Evolutionary conservation across 2,329 filamentous ascomycete genomes (phyloP).

Genomic region (Colletotrichum sublineola): DNA sequence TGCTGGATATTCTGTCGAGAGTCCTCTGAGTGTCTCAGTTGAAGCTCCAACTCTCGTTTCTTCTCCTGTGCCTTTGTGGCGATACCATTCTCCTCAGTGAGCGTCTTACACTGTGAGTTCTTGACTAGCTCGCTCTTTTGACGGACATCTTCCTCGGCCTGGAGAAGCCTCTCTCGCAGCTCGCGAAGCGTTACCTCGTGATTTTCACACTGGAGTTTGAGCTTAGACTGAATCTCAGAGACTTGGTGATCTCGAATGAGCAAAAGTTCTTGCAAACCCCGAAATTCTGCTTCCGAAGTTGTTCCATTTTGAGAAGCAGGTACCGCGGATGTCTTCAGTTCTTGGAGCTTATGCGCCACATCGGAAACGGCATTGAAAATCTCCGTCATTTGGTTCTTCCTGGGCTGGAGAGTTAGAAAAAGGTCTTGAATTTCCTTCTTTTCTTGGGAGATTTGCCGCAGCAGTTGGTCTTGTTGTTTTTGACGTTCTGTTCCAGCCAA

Average conservation of each 20-base stretch:
- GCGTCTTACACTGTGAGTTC: neutral
- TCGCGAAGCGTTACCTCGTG: conserved; percentile 23
- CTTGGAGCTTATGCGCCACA: conserved; percentile 1
- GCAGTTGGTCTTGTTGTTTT: conserved; percentile 6
- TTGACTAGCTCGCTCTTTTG: conserved; percentile 3
- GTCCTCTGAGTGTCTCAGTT: neutral
- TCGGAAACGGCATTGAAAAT: conserved; percentile 8
- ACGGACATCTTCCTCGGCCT: conserved; percentile 10
- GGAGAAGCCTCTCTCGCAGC: conserved; percentile 4
- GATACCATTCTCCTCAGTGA: neutral
- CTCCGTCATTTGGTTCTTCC: neutral
- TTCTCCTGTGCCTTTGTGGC: neutral
- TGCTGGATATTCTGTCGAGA: neutral
- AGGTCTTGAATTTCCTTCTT: conserved; percentile 21
- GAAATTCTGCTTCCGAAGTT: neutral
- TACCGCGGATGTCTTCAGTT: neutral
- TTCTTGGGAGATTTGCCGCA: conserved; percentile 34
- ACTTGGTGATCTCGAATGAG: neutral
- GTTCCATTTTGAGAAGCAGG: neutral
- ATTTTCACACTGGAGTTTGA: conserved; percentile 2
- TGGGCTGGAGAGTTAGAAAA: conserved; percentile 19
- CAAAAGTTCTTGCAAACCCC: neutral
- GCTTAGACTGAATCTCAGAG: neutral
- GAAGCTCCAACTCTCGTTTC: neutral
- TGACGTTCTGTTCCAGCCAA: conserved; percentile 1